Evolutionary conservation across 78 protist species (phyloP).

Genomic region (Thecamonas trahens): DNA sequence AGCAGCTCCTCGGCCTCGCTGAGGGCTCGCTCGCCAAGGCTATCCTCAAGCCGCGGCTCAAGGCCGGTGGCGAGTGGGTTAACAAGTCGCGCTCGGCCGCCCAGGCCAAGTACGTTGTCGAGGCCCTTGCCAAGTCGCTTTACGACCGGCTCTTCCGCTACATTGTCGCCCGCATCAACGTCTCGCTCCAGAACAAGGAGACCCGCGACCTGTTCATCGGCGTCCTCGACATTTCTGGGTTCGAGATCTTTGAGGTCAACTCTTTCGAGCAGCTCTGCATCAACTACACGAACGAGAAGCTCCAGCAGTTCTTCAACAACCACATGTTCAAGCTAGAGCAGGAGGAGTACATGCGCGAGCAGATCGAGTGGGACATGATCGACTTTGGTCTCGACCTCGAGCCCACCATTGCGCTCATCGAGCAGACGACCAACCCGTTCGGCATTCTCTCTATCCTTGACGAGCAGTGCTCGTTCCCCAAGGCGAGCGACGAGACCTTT

Average conservation of each 20-base stretch:
- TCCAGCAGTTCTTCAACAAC: slow-evolving; percentile 95
- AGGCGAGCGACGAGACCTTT: slow-evolving; percentile 26
- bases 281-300: slow-evolving; percentile 95
- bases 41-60: not conserved
- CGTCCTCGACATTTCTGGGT: slow-evolving; percentile 85
- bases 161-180: slow-evolving; percentile 70
- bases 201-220: slow-evolving; percentile 58
- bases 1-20: slow-evolving; percentile 18
- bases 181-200: slow-evolving; percentile 13
- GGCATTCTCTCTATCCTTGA: slow-evolving; percentile 71
- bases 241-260: slow-evolving; percentile 85
- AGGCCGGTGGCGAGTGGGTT: slow-evolving; percentile 71
- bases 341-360: slow-evolving; percentile 78
- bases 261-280: slow-evolving; percentile 91
- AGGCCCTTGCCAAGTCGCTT: slow-evolving; percentile 87
- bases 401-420: slow-evolving; percentile 84
- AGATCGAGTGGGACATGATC: slow-evolving; percentile 77
- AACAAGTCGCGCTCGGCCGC: slow-evolving; percentile 51
- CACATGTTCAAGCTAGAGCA: slow-evolving; percentile 89
- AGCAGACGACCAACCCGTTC: slow-evolving; percentile 30
- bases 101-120: slow-evolving; percentile 55
- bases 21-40: not conserved
- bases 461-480: slow-evolving; percentile 68
- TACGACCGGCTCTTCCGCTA: slow-evolving; percentile 88
- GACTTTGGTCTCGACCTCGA: slow-evolving; percentile 80